Evolutionary conservation across 2,329 filamentous ascomycete genomes (phyloP).

Genomic region (Fusarium citri): DNA sequence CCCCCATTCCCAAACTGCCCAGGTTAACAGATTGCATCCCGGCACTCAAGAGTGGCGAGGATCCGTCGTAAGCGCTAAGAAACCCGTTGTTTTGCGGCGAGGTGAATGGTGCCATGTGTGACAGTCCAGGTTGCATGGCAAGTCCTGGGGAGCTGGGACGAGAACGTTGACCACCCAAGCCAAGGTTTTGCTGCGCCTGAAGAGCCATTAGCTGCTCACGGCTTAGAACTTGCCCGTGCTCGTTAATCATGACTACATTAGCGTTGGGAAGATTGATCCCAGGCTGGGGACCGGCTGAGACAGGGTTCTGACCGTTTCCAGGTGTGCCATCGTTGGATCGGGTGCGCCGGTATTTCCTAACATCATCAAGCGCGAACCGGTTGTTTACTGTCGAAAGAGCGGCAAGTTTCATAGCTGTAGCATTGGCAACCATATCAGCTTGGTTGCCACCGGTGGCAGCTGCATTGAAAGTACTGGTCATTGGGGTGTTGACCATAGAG

Average conservation of each 20-base stretch:
- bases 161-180: slow-evolving; percentile 78
- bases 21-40: slow-evolving; percentile 78
- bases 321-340: slow-evolving; percentile 84
- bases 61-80: slow-evolving; percentile 85
- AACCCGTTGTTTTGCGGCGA: slow-evolving; percentile 96
- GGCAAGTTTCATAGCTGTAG: slow-evolving; percentile 98
- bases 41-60: slow-evolving; percentile 75
- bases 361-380: slow-evolving; percentile 94
- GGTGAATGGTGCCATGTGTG: slow-evolving; percentile 76
- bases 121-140: slow-evolving; percentile 77
- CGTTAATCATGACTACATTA: slow-evolving; percentile 94
- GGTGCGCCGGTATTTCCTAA: slow-evolving; percentile 92
- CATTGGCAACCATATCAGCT: slow-evolving; percentile 98
- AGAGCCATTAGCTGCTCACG: slow-evolving; percentile 86
- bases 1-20: slow-evolving; percentile 75
- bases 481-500: slow-evolving; percentile 97
- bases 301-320: slow-evolving; percentile 67
- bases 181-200: slow-evolving; percentile 74
- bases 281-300: slow-evolving; percentile 73
- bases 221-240: slow-evolving; percentile 87
- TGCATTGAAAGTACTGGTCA: slow-evolving; percentile 85
- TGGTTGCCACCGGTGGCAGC: slow-evolving; percentile 69
- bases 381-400: slow-evolving; percentile 98
- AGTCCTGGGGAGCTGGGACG: slow-evolving; percentile 91
- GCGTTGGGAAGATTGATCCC: slow-evolving; percentile 73